Conservation (phyloP, 1,284 basidiomycete species). For the Pseudozyma hubeiensis region DNA sequence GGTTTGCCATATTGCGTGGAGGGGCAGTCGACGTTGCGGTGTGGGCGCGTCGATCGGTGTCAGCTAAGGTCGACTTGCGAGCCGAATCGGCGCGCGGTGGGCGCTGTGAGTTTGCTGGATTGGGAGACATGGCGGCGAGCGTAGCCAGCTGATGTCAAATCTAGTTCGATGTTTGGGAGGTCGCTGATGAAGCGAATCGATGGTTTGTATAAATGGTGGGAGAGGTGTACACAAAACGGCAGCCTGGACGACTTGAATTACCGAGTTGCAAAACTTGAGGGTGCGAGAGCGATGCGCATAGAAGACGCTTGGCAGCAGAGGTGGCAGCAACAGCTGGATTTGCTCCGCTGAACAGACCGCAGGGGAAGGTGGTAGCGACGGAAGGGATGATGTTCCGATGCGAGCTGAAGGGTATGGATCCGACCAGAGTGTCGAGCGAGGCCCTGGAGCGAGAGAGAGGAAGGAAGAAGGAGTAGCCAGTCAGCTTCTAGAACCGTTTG, state of each 20-base stretch:
- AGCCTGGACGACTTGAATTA: too few relatives aligned
- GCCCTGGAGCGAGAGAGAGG: neutral
- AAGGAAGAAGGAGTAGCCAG: neutral
- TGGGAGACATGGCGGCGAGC: slow-evolving; percentile 17
- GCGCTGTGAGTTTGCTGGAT: slow-evolving; percentile 18
- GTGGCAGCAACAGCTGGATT: too few relatives aligned
- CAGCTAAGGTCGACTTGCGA: slow-evolving; percentile 13
- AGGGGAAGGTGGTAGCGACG: too few relatives aligned
- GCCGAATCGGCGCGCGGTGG: slow-evolving; percentile 20
- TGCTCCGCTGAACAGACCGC: too few relatives aligned
- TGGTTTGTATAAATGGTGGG: too few relatives aligned
- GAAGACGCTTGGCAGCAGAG: too few relatives aligned
- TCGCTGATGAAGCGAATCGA: neutral
- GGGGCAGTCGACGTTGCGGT: slow-evolving; percentile 17
- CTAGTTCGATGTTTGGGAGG: neutral
- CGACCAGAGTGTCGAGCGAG: neutral
- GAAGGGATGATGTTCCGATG: too few relatives aligned
- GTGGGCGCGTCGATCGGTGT: slow-evolving; percentile 22
- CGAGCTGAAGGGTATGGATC: neutral
- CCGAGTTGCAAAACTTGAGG: too few relatives aligned
- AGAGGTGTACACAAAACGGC: too few relatives aligned
- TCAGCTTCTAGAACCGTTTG: slow-evolving; percentile 13
- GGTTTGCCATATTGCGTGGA: slow-evolving; percentile 7
- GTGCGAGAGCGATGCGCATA: too few relatives aligned
- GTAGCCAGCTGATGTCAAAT: too few relatives aligned